Conservation (phyloP, 1,139 yeast species). For the Pneumocystis wakefieldiae region DNA sequence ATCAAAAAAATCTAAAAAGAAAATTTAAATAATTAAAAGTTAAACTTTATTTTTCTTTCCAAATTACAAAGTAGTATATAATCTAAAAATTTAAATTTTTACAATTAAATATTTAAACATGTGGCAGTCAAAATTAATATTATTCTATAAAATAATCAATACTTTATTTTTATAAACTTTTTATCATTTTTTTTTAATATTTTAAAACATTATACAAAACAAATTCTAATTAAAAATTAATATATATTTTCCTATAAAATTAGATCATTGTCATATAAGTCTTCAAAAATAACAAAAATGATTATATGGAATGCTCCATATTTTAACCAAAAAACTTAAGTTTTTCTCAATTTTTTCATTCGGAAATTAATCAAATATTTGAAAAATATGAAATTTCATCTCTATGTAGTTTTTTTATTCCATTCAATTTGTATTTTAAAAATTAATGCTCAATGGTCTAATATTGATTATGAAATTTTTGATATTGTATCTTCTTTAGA, state of each 20-base stretch:
- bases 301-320: background rate
- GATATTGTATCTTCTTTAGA: slow-evolving; percentile 51
- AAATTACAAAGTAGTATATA: too few species aligned
- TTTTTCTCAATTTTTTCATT: background rate
- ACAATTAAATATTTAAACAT: too few species aligned
- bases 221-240: too few species aligned
- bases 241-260: background rate
- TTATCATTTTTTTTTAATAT: too few species aligned
- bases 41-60: background rate
- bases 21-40: background rate
- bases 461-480: slow-evolving; percentile 38
- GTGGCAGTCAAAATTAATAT: too few species aligned
- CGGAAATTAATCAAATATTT: background rate
- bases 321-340: background rate
- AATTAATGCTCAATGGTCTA: slow-evolving; percentile 8
- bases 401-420: background rate
- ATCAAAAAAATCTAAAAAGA: background rate
- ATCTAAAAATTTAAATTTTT: too few species aligned
- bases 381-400: background rate
- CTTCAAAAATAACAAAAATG: background rate
- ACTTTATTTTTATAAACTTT: background rate
- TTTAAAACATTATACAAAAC: background rate
- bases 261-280: background rate
- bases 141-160: background rate
- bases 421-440: background rate